Evolutionary conservation across 1,139 yeast species (phyloP).

Genomic region (Saccharomyces hybrid): DNA sequence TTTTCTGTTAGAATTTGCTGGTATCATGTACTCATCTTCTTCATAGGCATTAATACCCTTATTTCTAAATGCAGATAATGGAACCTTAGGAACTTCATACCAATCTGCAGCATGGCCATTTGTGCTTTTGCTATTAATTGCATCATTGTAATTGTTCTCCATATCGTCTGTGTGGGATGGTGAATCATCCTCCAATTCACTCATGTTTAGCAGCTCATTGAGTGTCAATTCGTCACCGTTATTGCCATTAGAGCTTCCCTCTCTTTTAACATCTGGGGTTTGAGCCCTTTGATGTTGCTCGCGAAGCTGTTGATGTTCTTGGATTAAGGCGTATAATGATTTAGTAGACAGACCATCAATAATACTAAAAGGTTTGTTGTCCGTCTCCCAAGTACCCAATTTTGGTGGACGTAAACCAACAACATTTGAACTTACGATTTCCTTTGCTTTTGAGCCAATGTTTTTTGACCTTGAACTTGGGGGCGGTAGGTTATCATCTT

Average conservation of each 20-base stretch:
- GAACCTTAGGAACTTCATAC: slow-evolving; percentile 54
- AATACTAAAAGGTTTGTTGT: slow-evolving; percentile 80
- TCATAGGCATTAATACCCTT: slow-evolving; percentile 43
- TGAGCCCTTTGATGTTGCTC: slow-evolving; percentile 22
- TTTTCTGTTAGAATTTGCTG: slow-evolving; percentile 27
- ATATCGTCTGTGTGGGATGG: slow-evolving; percentile 1
- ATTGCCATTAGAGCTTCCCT: slow-evolving; percentile 10
- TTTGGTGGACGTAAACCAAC: slow-evolving; percentile 87
- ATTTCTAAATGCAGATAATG: slow-evolving; percentile 84
- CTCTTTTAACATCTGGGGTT: slow-evolving; percentile 15
- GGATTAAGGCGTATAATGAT: slow-evolving; percentile 45
- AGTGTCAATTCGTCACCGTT: slow-evolving; percentile 58
- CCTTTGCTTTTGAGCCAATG: slow-evolving; percentile 71
- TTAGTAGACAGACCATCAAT: slow-evolving; percentile 91
- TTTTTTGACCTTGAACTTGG: slow-evolving; percentile 47
- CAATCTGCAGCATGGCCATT: slow-evolving; percentile 21
- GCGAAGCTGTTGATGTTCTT: slow-evolving; percentile 25
- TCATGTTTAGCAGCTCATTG: slow-evolving; percentile 80
- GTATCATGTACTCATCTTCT: slow-evolving; percentile 30
- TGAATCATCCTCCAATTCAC: slow-evolving; percentile 78
- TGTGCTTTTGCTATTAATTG: not conserved
- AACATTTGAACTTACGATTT: slow-evolving; percentile 76
- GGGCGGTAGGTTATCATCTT: slow-evolving; percentile 68
- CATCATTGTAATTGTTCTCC: not conserved
- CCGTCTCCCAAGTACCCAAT: slow-evolving; percentile 87